Conservation (phyloP, 139 green algal genomes). For the Pycnococcus provasolii region DNA sequence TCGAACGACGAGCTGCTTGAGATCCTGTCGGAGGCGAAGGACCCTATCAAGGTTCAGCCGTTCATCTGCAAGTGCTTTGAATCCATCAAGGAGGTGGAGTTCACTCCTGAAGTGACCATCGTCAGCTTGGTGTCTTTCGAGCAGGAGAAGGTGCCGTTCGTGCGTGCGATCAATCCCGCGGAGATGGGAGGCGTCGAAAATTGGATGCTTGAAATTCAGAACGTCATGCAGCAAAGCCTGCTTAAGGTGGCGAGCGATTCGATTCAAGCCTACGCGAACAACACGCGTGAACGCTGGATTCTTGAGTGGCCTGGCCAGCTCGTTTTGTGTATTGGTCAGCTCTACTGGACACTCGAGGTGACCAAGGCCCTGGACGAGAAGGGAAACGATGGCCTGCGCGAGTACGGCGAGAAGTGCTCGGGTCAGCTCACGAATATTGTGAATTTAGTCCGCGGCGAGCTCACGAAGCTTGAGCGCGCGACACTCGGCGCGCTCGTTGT, state of each 20-base stretch:
- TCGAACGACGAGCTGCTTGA: slow-evolving; percentile 63
- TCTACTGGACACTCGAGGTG: slow-evolving; percentile 64
- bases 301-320: slow-evolving; percentile 52
- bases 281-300: slow-evolving; percentile 46
- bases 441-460: slow-evolving; percentile 50
- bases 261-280: slow-evolving; percentile 48
- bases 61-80: slow-evolving; percentile 75
- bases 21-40: slow-evolving; percentile 69
- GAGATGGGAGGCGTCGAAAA: slow-evolving; percentile 53
- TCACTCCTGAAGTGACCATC: slow-evolving; percentile 40
- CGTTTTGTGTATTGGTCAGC: slow-evolving; percentile 47
- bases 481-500: slow-evolving; percentile 66
- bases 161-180: slow-evolving; percentile 50
- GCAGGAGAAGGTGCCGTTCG: slow-evolving; percentile 48
- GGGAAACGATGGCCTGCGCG: slow-evolving; percentile 27
- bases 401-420: slow-evolving; percentile 47
- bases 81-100: slow-evolving; percentile 60
- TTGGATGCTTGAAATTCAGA: slow-evolving; percentile 67
- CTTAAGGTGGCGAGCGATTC: slow-evolving; percentile 32
- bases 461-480: slow-evolving; percentile 66
- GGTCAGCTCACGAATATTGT: slow-evolving; percentile 37
- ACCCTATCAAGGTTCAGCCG: slow-evolving; percentile 64
- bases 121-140: slow-evolving; percentile 60
- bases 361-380: slow-evolving; percentile 38
- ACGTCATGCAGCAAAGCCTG: slow-evolving; percentile 51